Percentiles rank a stretch among this genome's conserved stretches.
phyloP scores from a whole-genome alignment of 2,329 filamentous ascomycete species.

The Fusarium vanettenii region DNA sequence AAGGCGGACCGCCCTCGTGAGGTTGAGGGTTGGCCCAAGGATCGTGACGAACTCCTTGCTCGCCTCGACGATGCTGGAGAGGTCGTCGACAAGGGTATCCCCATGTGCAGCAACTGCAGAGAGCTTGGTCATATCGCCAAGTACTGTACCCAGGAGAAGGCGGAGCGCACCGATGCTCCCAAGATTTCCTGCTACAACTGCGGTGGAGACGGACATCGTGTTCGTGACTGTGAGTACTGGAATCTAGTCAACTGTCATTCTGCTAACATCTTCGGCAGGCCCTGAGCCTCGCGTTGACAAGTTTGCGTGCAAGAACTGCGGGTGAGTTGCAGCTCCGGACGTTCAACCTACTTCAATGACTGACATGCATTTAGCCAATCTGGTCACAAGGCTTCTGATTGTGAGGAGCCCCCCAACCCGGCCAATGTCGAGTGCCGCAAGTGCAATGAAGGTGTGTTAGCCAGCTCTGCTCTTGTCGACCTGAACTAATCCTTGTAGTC shows the following conservation, averaged over 20 bases:
- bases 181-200: constrained; percentile 75
- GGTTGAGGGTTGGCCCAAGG: constrained; percentile 68
- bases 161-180: constrained; percentile 57
- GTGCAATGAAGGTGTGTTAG: constrained; percentile 67
- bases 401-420: constrained; percentile 70
- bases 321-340: constrained; percentile 48
- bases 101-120: constrained; percentile 72
- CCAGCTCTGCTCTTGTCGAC: not conserved
- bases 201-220: constrained; percentile 70
- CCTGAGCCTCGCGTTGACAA: constrained; percentile 71
- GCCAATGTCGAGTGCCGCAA: constrained; percentile 74
- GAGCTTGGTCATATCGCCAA: constrained; percentile 73
- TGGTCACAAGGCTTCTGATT: constrained; percentile 64
- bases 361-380: constrained; percentile 52
- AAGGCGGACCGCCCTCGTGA: constrained; percentile 70
- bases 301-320: constrained; percentile 77
- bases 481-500: constrained; percentile 48
- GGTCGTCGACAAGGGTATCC: constrained; percentile 67
- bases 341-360: constrained; percentile 4
- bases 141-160: constrained; percentile 68
- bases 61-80: constrained; percentile 76
- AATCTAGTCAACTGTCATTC: not conserved
- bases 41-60: constrained; percentile 68
- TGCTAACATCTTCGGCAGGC: constrained; percentile 52
- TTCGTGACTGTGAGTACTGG: constrained; percentile 73